Conservation (phyloP, 2,329 filamentous ascomycete genomes). For the Calonectria crousiana region DNA sequence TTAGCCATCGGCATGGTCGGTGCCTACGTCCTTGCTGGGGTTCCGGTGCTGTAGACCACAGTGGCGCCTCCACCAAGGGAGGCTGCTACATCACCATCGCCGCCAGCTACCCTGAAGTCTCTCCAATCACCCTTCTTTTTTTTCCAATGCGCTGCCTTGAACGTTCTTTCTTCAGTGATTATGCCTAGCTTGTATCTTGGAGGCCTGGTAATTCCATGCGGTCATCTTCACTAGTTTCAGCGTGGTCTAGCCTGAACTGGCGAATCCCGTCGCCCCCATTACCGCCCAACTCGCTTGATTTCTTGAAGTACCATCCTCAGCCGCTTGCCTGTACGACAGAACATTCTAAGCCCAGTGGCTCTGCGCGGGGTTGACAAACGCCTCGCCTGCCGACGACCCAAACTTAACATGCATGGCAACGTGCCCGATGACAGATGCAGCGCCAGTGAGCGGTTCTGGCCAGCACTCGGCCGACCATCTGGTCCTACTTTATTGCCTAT, state of each 20-base stretch:
- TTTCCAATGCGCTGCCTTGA: neutral
- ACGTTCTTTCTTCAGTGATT: neutral
- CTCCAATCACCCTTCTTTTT: neutral
- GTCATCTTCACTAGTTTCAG: neutral
- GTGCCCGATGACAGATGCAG: neutral
- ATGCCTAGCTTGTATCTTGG: neutral
- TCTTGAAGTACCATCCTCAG: neutral
- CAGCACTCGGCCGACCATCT: neutral
- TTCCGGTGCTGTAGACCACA: neutral
- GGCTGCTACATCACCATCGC: neutral
- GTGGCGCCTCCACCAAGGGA: neutral
- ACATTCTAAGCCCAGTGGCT: neutral
- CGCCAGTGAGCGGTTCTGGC: neutral
- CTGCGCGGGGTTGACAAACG: neutral
- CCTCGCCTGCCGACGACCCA: neutral
- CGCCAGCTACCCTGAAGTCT: constrained; percentile 20
- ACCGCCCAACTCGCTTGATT: neutral
- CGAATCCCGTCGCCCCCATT: neutral
- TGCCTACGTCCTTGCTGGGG: neutral
- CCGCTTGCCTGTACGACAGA: neutral
- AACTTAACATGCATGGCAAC: neutral
- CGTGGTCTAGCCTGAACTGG: neutral
- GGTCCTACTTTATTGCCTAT: neutral
- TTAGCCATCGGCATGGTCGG: neutral
- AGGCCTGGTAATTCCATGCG: no score